A percentile compares a stretch with the other conserved stretches of the same genome.
These are phyloP conservation scores for Herpotrichia juniperi DNA, from an alignment of 2,329 filamentous ascomycete genomes.

Conservation along the genomic window DNA sequence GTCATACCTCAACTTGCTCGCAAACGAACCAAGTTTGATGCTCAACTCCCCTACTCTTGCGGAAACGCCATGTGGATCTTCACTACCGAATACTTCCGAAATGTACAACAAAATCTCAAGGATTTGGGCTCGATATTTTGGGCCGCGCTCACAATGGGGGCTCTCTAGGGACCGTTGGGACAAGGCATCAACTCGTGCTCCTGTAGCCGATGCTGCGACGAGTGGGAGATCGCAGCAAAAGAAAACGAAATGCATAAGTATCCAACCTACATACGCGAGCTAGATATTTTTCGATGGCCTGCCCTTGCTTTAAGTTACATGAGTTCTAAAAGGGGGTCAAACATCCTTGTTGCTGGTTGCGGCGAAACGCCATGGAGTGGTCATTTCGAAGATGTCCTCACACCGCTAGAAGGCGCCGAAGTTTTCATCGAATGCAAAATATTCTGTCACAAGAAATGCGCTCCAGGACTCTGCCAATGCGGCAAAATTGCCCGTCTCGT, in stretches of 20 bases:
- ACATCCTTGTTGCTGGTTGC: neutral
- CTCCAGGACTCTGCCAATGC: neutral
- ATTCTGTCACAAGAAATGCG: neutral
- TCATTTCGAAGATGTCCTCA: neutral
- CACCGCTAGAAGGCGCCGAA: neutral
- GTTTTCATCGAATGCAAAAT: neutral
- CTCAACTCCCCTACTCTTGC: conserved; percentile 1
- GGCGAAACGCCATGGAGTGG: neutral
- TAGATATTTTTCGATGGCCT: neutral
- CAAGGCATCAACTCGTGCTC: neutral
- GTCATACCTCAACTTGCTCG: neutral
- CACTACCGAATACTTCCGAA: neutral
- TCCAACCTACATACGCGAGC: neutral
- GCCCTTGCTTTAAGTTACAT: neutral
- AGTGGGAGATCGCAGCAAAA: neutral
- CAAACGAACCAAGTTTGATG: neutral
- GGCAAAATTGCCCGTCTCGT: neutral
- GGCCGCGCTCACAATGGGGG: neutral
- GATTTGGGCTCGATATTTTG: neutral
- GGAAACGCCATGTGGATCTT: conserved; percentile 2
- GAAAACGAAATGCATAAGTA: neutral
- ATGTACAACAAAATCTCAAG: neutral
- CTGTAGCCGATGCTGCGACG: neutral
- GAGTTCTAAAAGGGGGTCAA: neutral
- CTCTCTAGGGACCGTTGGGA: neutral